Conservation (phyloP, 371 early-diverging fungal genomes). For the Gilbertella persicaria region DNA sequence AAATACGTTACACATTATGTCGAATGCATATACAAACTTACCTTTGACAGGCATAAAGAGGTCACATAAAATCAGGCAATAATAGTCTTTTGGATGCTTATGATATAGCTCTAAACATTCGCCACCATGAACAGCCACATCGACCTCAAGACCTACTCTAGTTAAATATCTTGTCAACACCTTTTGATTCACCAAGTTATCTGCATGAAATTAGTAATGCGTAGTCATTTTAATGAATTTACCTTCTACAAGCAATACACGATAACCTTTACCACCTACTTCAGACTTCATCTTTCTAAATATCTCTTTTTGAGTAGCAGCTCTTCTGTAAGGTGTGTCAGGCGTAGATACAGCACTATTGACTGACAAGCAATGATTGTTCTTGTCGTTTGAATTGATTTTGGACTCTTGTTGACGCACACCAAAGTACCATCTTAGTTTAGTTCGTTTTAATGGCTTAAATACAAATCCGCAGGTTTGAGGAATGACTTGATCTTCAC, state of each 20-base stretch:
- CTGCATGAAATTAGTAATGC: constrained; percentile 15
- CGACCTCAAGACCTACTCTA: constrained; percentile 52
- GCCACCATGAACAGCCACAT: constrained; percentile 58
- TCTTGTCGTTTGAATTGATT: not conserved
- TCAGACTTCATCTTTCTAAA: constrained; percentile 57
- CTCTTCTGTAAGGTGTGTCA: constrained; percentile 49
- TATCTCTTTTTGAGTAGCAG: constrained; percentile 55
- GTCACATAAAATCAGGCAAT: constrained; percentile 61
- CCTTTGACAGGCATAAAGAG: constrained; percentile 70
- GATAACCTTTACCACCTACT: constrained; percentile 54
- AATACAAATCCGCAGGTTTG: constrained; percentile 58
- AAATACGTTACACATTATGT: not conserved
- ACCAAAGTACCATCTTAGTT: constrained; percentile 58
- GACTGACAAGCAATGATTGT: not conserved
- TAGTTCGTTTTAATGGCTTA: constrained; percentile 60
- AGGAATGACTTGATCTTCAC: constrained; percentile 37
- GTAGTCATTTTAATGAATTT: constrained; percentile 1
- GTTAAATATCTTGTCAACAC: constrained; percentile 55
- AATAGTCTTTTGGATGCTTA: constrained; percentile 45
- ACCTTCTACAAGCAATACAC: constrained; percentile 58
- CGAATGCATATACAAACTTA: constrained; percentile 12
- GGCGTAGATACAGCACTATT: constrained; percentile 27
- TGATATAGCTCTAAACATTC: constrained; percentile 53
- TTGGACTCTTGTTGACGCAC: constrained; percentile 28
- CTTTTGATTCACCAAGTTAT: constrained; percentile 66